Percentiles rank a stretch among this genome's conserved stretches.
Conservation (phyloP, 1,284 basidiomycete genomes). For the Trichosporon coremiiforme region DNA sequence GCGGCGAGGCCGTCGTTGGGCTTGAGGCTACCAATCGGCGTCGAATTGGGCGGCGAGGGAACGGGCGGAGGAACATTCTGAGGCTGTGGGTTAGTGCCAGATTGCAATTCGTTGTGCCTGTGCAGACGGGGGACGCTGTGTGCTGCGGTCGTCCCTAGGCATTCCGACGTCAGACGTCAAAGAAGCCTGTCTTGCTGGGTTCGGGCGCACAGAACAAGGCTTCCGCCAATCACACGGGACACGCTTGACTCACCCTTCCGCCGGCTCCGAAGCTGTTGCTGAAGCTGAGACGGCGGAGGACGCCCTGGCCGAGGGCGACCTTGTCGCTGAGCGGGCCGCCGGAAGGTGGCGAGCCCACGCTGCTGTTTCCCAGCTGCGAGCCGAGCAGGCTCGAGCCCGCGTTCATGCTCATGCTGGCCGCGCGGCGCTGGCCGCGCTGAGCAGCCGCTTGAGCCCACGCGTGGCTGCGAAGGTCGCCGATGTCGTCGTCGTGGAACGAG, state of each 20-base stretch:
- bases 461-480: slow-evolving; percentile 38
- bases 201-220: not conserved
- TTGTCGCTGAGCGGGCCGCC: slow-evolving; percentile 46
- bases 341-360: slow-evolving; percentile 21
- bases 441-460: slow-evolving; percentile 38
- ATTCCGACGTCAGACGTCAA: not conserved
- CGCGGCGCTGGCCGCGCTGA: slow-evolving; percentile 35
- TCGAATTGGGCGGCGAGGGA: slow-evolving; percentile 33
- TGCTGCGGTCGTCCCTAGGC: not conserved
- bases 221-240: not conserved
- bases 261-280: slow-evolving; percentile 34
- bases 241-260: slow-evolving; percentile 35
- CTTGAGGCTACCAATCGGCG: slow-evolving; percentile 27
- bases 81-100: slow-evolving; percentile 19
- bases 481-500: slow-evolving; percentile 25
- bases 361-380: slow-evolving; percentile 16
- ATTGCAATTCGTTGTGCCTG: not conserved
- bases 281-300: slow-evolving; percentile 47
- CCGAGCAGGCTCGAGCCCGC: slow-evolving; percentile 23
- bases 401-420: slow-evolving; percentile 40
- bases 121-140: not conserved
- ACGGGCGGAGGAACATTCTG: slow-evolving; percentile 16
- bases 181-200: slow-evolving; percentile 3
- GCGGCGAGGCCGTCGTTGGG: slow-evolving; percentile 25
- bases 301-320: slow-evolving; percentile 48